Percentiles rank a stretch among this genome's conserved stretches.
Evolutionary conservation across 768 basidiomycete species (phyloP).

Genomic region (Lactifluus volemus): DNA sequence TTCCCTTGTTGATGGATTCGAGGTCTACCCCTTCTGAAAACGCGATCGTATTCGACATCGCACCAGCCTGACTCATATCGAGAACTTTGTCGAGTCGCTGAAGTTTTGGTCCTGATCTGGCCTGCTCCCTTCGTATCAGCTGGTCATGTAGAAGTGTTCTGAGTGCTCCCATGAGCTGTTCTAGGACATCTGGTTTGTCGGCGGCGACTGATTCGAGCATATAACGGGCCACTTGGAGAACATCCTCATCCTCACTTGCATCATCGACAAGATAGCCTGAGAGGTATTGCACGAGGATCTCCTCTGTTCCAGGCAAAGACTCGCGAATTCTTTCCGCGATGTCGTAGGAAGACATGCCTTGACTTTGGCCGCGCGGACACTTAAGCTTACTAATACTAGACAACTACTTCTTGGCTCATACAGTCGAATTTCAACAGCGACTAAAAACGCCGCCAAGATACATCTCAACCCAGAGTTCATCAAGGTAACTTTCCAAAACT

Average conservation of each 20-base stretch:
- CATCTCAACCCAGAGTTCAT: too few relatives aligned
- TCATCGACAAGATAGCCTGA: slow-evolving; percentile 86
- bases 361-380: neutral
- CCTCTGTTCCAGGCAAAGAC: slow-evolving; percentile 68
- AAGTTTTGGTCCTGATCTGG: slow-evolving; percentile 50
- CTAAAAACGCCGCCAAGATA: too few relatives aligned
- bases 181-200: slow-evolving; percentile 47
- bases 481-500: too few relatives aligned
- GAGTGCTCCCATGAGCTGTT: slow-evolving; percentile 59
- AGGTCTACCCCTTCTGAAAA: slow-evolving; percentile 79
- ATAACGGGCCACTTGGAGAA: slow-evolving; percentile 63
- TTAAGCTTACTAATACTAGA: too few relatives aligned
- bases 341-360: slow-evolving; percentile 56
- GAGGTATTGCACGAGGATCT: slow-evolving; percentile 78
- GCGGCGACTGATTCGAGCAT: slow-evolving; percentile 72
- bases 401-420: too few relatives aligned
- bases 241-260: slow-evolving; percentile 81
- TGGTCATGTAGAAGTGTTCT: slow-evolving; percentile 57
- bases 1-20: slow-evolving; percentile 90
- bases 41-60: slow-evolving; percentile 72
- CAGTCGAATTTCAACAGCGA: too few relatives aligned
- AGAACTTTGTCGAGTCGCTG: slow-evolving; percentile 78
- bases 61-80: slow-evolving; percentile 74
- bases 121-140: slow-evolving; percentile 46
- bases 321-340: slow-evolving; percentile 73